Conservation (phyloP, 176 grass and related monocot genomes). For the Tillandsia leiboldiana region DNA sequence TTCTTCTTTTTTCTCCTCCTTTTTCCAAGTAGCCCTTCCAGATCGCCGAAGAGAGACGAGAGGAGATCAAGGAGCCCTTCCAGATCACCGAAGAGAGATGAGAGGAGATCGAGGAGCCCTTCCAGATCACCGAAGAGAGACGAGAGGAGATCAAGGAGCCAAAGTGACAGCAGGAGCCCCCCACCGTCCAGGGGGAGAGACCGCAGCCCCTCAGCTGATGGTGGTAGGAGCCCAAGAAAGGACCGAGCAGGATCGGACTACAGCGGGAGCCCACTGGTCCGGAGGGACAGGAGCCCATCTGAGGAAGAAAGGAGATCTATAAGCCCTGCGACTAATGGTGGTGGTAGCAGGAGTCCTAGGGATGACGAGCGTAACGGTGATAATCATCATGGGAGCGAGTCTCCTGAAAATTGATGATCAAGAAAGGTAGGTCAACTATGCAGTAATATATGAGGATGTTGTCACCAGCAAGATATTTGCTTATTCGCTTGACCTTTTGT, state of each 20-base stretch:
- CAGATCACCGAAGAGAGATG: constrained; percentile 30
- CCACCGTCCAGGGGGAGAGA: constrained; percentile 40
- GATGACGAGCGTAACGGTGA: constrained; percentile 18
- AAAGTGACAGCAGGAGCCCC: constrained; percentile 77
- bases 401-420: constrained; percentile 18
- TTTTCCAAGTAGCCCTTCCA: constrained; percentile 21
- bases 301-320: constrained; percentile 17
- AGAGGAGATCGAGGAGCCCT: constrained; percentile 16
- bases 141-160: constrained; percentile 58
- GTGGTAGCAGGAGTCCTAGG: constrained; percentile 49
- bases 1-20: neutral
- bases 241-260: constrained; percentile 31
- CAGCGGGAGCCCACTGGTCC: constrained; percentile 37
- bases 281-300: constrained; percentile 44
- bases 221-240: constrained; percentile 40
- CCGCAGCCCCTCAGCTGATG: constrained; percentile 41
- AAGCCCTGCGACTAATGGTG: constrained; percentile 62
- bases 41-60: constrained; percentile 41
- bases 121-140: constrained; percentile 46
- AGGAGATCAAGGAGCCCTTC: constrained; percentile 52
- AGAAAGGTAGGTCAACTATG: too few species aligned
- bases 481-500: too few species aligned
- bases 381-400: constrained; percentile 35
- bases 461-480: too few species aligned
- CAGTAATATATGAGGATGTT: too few species aligned